phyloP scores from a whole-genome alignment of 352 stramenopile genomes.

The Phytophthora podocarpi region DNA sequence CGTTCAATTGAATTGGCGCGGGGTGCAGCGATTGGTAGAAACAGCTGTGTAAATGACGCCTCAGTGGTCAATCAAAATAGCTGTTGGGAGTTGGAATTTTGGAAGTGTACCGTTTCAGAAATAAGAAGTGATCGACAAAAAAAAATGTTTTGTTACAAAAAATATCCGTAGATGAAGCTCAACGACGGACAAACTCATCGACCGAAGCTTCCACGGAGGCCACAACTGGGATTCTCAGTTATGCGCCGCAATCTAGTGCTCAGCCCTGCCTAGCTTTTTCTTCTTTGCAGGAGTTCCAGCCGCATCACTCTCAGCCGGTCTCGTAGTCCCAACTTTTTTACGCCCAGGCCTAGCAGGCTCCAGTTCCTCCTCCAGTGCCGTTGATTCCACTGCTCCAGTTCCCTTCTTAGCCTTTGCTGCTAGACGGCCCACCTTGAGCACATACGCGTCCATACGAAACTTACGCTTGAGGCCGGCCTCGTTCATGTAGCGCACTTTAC shows the following conservation, averaged over 20 bases:
- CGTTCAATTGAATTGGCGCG: not conserved
- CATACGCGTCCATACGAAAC: constrained; percentile 94
- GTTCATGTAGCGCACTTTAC: constrained; percentile 99
- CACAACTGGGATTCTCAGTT: no score
- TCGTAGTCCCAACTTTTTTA: constrained; percentile 14
- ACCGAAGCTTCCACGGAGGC: no score
- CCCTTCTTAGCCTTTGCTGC: constrained; percentile 21
- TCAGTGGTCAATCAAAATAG: no score
- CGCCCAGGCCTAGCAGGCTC: constrained; percentile 6
- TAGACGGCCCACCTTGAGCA: constrained; percentile 57
- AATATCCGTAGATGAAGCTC: no score
- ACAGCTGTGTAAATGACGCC: no score
- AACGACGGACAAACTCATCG: no score
- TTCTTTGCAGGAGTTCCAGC: constrained; percentile 26
- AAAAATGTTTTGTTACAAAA: no score
- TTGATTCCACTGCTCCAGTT: not conserved
- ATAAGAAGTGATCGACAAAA: no score
- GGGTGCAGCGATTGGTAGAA: constrained; percentile 10
- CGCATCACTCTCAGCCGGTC: constrained; percentile 6
- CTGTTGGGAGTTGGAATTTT: no score
- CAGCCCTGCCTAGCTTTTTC: constrained; percentile 30
- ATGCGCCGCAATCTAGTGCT: no score
- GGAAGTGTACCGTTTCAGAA: no score
- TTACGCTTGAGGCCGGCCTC: constrained; percentile 98
- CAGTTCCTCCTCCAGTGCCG: constrained; percentile 3